These are phyloP conservation scores for Heimioporus retisporus DNA, from an alignment of 1,284 basidiomycete species.

Conservation along the genomic window DNA sequence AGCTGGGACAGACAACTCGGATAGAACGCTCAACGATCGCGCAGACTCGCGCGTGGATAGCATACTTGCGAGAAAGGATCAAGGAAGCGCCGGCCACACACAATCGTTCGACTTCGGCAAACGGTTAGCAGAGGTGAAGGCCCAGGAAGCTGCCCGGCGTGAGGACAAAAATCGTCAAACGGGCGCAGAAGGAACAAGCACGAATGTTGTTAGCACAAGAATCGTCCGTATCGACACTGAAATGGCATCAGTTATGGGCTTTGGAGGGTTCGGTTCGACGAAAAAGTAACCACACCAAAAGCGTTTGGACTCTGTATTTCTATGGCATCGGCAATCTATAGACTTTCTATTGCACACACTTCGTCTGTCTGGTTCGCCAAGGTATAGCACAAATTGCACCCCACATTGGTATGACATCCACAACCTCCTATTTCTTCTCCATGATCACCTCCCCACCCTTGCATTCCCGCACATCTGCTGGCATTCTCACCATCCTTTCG, in stretches of 20 bases:
- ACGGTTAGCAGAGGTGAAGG: constrained; percentile 86
- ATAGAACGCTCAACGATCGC: constrained; percentile 91
- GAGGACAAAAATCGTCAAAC: constrained; percentile 80
- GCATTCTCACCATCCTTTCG: too few species aligned
- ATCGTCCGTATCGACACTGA: constrained; percentile 63
- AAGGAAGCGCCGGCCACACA: constrained; percentile 48
- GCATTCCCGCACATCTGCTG: too few species aligned
- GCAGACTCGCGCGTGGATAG: constrained; percentile 93
- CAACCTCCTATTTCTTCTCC: too few species aligned
- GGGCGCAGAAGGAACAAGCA: constrained; percentile 76
- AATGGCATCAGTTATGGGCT: constrained; percentile 93
- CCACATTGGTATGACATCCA: too few species aligned
- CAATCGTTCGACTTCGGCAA: constrained; percentile 54
- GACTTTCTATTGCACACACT: background rate
- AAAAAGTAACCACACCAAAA: constrained; percentile 66
- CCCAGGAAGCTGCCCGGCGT: constrained; percentile 71
- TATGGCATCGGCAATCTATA: constrained; percentile 28
- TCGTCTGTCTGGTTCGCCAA: constrained; percentile 11
- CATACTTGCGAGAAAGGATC: constrained; percentile 87
- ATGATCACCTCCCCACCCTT: too few species aligned
- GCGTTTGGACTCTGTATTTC: constrained; percentile 28
- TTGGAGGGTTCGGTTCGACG: constrained; percentile 88
- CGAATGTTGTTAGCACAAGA: constrained; percentile 72
- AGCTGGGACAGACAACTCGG: constrained; percentile 95
- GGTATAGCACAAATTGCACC: constrained; percentile 37